These are phyloP conservation scores for Exophiala dermatitidis DNA, from an alignment of 2,329 filamentous ascomycete species.

Conservation along the genomic window DNA sequence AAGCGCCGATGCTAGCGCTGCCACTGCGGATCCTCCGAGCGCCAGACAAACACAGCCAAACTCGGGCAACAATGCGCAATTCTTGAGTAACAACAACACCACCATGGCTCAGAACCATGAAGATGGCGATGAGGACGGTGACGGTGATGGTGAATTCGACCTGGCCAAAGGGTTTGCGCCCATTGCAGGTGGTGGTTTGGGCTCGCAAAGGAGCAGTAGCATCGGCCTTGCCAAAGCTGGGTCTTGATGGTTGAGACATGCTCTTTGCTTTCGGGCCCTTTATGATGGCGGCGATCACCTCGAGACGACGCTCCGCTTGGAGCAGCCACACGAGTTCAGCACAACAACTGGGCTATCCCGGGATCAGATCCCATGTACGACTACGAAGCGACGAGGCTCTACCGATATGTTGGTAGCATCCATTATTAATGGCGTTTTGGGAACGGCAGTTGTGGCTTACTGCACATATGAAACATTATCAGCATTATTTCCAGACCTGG, in stretches of 20 bases:
- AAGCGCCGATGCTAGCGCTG: slow-evolving; percentile 1
- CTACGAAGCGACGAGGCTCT: no score
- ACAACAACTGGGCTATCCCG: no score
- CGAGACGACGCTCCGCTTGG: no score
- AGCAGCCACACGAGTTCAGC: no score
- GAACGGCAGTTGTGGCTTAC: no score
- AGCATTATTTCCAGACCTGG: no score
- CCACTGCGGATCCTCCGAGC: background rate
- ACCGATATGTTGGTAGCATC: no score
- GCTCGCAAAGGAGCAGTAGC: slow-evolving; percentile 21
- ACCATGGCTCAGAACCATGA: slow-evolving; percentile 9
- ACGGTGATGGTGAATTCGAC: slow-evolving; percentile 42
- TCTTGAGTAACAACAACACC: background rate
- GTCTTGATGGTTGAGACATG: slow-evolving; percentile 4
- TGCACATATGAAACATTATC: no score
- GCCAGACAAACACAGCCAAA: background rate
- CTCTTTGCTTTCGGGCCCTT: background rate
- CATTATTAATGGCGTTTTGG: no score
- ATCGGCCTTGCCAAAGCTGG: slow-evolving; percentile 18
- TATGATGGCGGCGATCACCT: background rate
- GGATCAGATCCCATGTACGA: no score
- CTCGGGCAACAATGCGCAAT: slow-evolving; percentile 8
- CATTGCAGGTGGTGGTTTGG: slow-evolving; percentile 32
- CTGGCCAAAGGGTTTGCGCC: slow-evolving; percentile 43
- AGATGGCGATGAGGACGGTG: slow-evolving; percentile 33